Conservation (phyloP, 225 moss, liverwort and hornwort genomes). For the Bryum argenteum region DNA sequence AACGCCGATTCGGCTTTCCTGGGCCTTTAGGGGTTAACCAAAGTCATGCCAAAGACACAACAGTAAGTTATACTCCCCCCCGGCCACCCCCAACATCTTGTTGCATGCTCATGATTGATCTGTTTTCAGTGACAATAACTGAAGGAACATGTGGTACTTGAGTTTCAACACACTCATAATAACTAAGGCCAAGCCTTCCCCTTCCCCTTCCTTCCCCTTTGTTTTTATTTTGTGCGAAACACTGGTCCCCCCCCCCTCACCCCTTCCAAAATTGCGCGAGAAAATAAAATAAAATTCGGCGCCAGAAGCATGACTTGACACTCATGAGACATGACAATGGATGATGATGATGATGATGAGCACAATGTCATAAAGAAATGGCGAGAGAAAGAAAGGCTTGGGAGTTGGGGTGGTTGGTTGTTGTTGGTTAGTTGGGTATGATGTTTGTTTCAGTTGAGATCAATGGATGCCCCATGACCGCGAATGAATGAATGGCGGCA, state of each 20-base stretch:
- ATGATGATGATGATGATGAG: constrained; percentile 26
- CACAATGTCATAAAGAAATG: constrained; percentile 20
- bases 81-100: constrained; percentile 17
- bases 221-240: not conserved
- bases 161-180: constrained; percentile 27
- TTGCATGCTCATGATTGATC: constrained; percentile 36
- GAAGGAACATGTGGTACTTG: constrained; percentile 32
- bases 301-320: constrained; percentile 36
- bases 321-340: constrained; percentile 39
- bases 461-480: not conserved
- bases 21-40: no score
- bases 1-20: no score
- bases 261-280: not conserved
- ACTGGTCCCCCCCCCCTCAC: no score
- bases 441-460: constrained; percentile 32
- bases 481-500: not conserved
- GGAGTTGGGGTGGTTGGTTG: constrained; percentile 26
- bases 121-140: constrained; percentile 30
- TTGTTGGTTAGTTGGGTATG: constrained; percentile 37
- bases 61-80: constrained; percentile 4
- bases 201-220: not conserved
- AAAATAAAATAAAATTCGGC: not conserved
- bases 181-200: not conserved
- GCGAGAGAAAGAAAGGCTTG: not conserved
- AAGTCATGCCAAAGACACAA: constrained; percentile 32